Base-by-base conservation (phyloP, 768 basidiomycete species). In the Paxillus ammoniavirescens region DNA sequence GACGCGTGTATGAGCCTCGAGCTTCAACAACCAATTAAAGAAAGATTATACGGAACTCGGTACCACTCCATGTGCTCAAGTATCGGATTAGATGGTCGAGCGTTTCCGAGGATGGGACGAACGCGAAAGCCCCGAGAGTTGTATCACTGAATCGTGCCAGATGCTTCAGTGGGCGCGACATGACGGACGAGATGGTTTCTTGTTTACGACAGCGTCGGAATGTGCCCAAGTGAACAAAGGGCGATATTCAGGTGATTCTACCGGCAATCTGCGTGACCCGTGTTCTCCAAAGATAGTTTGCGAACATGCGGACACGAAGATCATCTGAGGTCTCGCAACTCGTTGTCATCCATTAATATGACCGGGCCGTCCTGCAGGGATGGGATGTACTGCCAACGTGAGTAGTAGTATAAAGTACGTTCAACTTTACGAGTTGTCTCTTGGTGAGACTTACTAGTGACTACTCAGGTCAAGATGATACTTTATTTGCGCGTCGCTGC, bases 61-160 rank as follows among this genome's bases (percentile, higher is more conserved):
- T 90, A 26, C 91, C 91, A 66, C 83, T 86, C 88, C 89, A 92
- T 61, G 90, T 89, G 51, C 86, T 83, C 49, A 93, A 74, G 65
- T 83, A 91, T 62, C 88, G 76, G 37, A 90, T 77, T 8, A 90
- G 75, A 68, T 91, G 90, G 61, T 91, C 78, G 42, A 93, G 67
- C 5, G 78, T 82, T 56, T 83, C 76, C 7, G 86, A 87, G 1
- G 82, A 77, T 23, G 80, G 80, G 9, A 88, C 69, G 31, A 66
- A 65, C 28, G 80, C 69, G 64, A 89, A 90, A 17, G 75, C 76
- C 1, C 90, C 91, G 5, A 92, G 69, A 18, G 86, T 75, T 7
- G 72, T 43, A 68, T 91, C 87, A 55, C 80, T 83, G n/a, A 89
- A 57, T 37, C 77, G 78, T 13, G 78, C 71, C 17, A 82, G 58